Base-by-base conservation (phyloP, 352 stramenopile species). In the Globisporangium nodosum region DNA sequence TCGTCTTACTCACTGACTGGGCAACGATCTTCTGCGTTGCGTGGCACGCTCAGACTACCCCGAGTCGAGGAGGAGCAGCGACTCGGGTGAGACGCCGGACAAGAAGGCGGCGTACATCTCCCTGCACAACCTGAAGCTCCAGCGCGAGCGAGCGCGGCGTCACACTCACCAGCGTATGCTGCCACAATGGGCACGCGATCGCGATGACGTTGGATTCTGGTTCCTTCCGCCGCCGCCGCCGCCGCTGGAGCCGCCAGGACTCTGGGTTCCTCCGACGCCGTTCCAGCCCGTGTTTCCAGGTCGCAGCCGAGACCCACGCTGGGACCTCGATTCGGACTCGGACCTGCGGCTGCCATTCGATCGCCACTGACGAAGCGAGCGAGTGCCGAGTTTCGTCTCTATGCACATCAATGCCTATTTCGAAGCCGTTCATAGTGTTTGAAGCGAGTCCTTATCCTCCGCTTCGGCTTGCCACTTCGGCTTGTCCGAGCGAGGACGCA, bases 261-360 rank as follows among this genome's bases (percentile, higher is more conserved):
- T 50, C 16, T 56, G 48, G 48, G 5, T 46, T 16, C 47, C 55
- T 1, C 55, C 55, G n/a, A 30, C 56, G 56, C 47, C 48, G 24
- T 37, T 61, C 48, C 47, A 15, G 4, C 48, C 18, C 6, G 4
- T 20, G 16, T 20, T 61, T 2, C 47, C 37, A 12, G 24, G 46
- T 33, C 30, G 45, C 9, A 30, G 43, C 20, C 24, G 35, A 59
- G 43, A 48, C 43, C 42, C 18, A 7, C 31, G 49, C n/a, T 35
- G 0, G 27, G 53, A 52, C 20, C 31, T 49, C 11, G 55, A 60
- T 6, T 27, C 48, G 5, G 46, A 60, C 47, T 21, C 21, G 7
- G 55, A 60, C 3, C 33, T 60, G 9, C 55, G 33, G 7, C 35
- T 50, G 11, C 21, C 55, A 21, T 49, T 60, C 27, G 55, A 54